These are phyloP conservation scores for Rhynchospora pubera DNA, from an alignment of 176 grass and related monocot genomes.

Conservation along the genomic window DNA sequence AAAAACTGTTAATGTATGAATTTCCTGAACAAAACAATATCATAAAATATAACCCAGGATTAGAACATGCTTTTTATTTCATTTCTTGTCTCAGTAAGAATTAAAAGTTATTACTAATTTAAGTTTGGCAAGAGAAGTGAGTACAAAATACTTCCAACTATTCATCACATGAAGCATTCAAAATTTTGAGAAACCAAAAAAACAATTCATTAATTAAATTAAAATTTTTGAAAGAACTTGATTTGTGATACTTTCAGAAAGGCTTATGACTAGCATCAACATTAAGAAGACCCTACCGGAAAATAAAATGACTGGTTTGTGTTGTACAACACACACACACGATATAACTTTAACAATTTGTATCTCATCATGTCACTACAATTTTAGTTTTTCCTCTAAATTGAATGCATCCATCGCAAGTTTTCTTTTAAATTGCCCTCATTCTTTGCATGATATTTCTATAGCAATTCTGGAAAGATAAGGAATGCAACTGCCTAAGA, in stretches of 20 bases:
- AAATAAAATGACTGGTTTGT: not conserved
- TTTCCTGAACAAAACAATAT: slow-evolving; percentile 52
- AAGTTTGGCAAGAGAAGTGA: not conserved
- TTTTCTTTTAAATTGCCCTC: not conserved
- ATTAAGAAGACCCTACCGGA: not conserved
- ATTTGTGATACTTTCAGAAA: not conserved
- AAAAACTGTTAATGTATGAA: slow-evolving; percentile 52
- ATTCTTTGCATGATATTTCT: not conserved
- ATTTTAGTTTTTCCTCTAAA: not conserved
- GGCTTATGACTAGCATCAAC: not conserved
- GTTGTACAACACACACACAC: not conserved
- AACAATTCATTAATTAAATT: not conserved
- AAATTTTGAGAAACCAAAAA: not conserved
- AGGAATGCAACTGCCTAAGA: not conserved
- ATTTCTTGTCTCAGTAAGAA: not conserved
- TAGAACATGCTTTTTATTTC: not conserved
- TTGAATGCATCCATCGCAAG: not conserved
- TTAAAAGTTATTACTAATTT: not conserved
- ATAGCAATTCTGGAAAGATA: not conserved
- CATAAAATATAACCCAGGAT: not conserved
- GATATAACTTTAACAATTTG: not conserved
- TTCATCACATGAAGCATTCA: not conserved
- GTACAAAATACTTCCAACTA: not conserved
- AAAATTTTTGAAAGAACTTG: not conserved
- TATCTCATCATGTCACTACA: not conserved